Base-by-base conservation (phyloP, 148 eudicot species). In the Fallopia convolvulus region DNA sequence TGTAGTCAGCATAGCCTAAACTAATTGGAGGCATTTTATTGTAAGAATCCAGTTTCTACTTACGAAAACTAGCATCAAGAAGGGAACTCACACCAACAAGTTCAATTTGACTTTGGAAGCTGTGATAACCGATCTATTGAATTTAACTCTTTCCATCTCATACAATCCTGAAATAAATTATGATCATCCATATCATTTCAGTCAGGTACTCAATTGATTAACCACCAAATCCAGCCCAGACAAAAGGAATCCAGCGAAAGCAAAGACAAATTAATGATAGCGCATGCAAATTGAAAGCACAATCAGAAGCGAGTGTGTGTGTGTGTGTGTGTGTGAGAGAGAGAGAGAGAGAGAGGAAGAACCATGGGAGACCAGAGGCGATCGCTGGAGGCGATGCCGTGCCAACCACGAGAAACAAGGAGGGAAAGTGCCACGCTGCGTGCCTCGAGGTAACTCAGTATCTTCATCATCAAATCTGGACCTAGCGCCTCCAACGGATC, bases 291-390 rank as follows among this genome's bases (percentile, higher is more conserved):
- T 68, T 36, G 72, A 68, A 68, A 36, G 15, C 39, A 17, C 21
- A 68, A 68, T 68, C 44, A 12, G 41, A 58, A 58, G 30, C 10
- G 65, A 30, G 32, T 8, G 65, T 26, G 30, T 26, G 30, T 26
- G 30, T 26, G 30, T n/a, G 32, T 8, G 65, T 26, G 30, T 26
- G 30, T 26, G 30, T 26, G 30, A n/a, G n/a, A n/a, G n/a, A n/a
- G n/a, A n/a, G 40, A 79, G 44, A 47, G 40, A 39, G 42, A 66
- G 61, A 14, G 53, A 70, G 65, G 14, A 75, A 14, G 61, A 50
- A 92, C 97, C 97, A 83, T 82, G 76, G 80, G 82, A 49, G 83
- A 75, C 97, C 94, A 92, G 47, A 92, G 83, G 53, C 77, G 18
- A 58, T 92, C 92, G 78, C 83, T 80, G 52, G 90, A 89, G 77